These are phyloP conservation scores for Wakefieldia striispora DNA, from an alignment of 768 basidiomycete species.

Conservation along the genomic window DNA sequence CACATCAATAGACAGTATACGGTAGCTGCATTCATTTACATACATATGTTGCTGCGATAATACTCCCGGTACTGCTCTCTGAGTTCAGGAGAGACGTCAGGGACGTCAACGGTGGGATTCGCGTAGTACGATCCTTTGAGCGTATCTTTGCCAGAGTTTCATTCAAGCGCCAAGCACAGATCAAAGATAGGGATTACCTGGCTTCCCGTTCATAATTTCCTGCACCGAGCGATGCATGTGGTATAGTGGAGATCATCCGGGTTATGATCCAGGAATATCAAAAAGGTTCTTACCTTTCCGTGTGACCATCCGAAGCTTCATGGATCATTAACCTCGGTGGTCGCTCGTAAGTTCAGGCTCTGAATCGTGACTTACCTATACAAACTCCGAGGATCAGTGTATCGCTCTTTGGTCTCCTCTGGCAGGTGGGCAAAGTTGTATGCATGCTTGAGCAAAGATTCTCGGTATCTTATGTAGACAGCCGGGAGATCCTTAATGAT, in stretches of 20 bases:
- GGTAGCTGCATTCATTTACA: conserved; percentile 9
- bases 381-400: conserved; percentile 65
- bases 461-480: conserved; percentile 59
- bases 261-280: neutral
- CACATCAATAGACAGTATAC: neutral
- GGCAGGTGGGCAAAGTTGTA: conserved; percentile 75
- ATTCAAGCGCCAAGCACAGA: neutral
- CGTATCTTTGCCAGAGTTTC: conserved; percentile 48
- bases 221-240: conserved; percentile 22
- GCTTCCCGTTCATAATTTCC: conserved; percentile 97
- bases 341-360: neutral
- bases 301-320: conserved; percentile 94
- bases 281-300: conserved; percentile 65
- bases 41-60: conserved; percentile 89
- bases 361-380: conserved; percentile 57
- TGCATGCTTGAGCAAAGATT: conserved; percentile 70
- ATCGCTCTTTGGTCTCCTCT: conserved; percentile 64
- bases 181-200: conserved; percentile 42
- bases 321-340: neutral
- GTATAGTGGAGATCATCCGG: too few relatives aligned
- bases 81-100: conserved; percentile 57
- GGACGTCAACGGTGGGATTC: conserved; percentile 64
- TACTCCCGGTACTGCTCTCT: conserved; percentile 71
- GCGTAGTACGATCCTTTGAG: conserved; percentile 96
- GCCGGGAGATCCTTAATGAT: conserved; percentile 78